Conservation (phyloP, 345 rosid genomes). For the Dipteronia sinensis region DNA sequence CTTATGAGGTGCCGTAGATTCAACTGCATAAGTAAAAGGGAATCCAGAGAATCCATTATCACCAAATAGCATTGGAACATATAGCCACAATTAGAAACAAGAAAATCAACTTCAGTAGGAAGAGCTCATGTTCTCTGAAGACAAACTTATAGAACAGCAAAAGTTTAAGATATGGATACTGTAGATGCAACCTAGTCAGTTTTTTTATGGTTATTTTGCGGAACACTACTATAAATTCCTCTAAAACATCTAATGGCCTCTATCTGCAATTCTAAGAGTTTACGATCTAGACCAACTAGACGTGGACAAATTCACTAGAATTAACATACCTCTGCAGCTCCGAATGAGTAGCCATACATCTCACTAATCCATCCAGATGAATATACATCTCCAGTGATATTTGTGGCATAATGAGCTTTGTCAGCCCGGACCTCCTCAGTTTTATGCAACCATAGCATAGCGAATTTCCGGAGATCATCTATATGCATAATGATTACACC, state of each 20-base stretch:
- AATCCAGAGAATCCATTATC: not conserved
- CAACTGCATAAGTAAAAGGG: constrained; percentile 56
- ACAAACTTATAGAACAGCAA: not conserved
- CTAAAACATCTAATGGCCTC: not conserved
- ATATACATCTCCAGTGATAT: constrained; percentile 90
- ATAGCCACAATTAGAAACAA: not conserved
- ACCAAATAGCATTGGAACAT: not conserved
- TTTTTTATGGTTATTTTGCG: not conserved
- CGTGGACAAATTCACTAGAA: constrained; percentile 2
- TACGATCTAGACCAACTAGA: not conserved
- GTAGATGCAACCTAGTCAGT: not conserved
- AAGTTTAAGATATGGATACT: not conserved
- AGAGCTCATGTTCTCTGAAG: not conserved
- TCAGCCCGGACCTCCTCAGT: constrained; percentile 97
- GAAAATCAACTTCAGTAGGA: not conserved
- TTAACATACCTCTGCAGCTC: constrained; percentile 91
- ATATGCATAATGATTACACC: constrained; percentile 98
- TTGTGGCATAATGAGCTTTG: constrained; percentile 85
- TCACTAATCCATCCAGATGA: constrained; percentile 98
- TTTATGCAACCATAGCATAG: constrained; percentile 93
- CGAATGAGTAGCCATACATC: constrained; percentile 99
- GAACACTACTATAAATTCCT: not conserved
- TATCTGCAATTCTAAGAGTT: not conserved
- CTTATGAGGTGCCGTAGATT: constrained; percentile 71
- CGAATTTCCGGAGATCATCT: constrained; percentile 87